phyloP scores from a whole-genome alignment of 2,329 filamentous ascomycete species.

The Madurella mycetomatis region DNA sequence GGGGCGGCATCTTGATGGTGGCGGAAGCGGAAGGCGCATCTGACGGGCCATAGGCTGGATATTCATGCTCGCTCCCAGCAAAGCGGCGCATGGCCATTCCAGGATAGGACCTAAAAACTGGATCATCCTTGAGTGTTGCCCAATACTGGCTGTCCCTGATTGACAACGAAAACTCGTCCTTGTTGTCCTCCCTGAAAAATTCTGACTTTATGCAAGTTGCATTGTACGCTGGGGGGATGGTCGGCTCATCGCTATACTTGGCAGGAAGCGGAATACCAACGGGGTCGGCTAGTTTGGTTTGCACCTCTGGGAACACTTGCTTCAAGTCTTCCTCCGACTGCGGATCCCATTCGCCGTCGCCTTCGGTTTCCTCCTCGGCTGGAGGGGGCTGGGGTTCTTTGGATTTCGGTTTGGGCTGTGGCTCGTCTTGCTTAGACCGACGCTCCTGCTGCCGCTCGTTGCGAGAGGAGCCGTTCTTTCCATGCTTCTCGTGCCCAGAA shows the following conservation, averaged over 20 bases:
- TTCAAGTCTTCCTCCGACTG: constrained; percentile 39
- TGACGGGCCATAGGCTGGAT: constrained; percentile 23
- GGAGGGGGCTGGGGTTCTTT: constrained; percentile 2
- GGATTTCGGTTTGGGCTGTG: background rate
- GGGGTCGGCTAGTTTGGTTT: constrained; percentile 39
- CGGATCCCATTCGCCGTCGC: constrained; percentile 28
- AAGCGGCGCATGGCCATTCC: constrained; percentile 29
- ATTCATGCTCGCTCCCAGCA: constrained; percentile 23
- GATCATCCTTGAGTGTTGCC: constrained; percentile 39
- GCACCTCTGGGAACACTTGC: constrained; percentile 36
- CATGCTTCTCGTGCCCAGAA: constrained; percentile 12
- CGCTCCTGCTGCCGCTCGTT: constrained; percentile 15
- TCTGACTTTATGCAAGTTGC: constrained; percentile 41
- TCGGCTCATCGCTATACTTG: constrained; percentile 41
- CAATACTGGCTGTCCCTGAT: constrained; percentile 41
- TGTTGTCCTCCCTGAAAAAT: constrained; percentile 41
- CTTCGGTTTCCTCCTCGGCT: constrained; percentile 10
- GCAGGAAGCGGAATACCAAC: constrained; percentile 43
- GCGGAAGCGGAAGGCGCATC: constrained; percentile 19
- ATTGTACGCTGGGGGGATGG: constrained; percentile 43
- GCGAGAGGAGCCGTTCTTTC: constrained; percentile 6
- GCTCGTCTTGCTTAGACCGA: constrained; percentile 6
- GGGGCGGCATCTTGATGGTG: constrained; percentile 23
- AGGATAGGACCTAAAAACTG: constrained; percentile 35
- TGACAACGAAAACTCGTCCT: constrained; percentile 39